Evolutionary conservation across 116 monocot genomes (phyloP).

Genomic region (Cymodocea nodosa): DNA sequence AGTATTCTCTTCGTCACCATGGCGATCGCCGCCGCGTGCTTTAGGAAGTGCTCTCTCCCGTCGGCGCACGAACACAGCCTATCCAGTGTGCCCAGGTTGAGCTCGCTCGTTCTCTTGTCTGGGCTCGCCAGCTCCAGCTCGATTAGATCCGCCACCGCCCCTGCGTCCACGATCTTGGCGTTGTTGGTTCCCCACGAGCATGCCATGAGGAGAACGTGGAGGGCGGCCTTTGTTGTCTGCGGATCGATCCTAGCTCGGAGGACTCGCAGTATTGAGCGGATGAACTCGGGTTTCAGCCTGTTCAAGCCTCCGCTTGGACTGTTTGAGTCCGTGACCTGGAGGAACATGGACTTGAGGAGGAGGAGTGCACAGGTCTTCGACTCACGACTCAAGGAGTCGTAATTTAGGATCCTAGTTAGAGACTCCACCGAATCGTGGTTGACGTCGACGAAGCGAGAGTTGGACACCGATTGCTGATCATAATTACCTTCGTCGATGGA

Average conservation of each 20-base stretch:
- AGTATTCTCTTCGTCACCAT: constrained; percentile 37
- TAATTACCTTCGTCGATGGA: too few relatives aligned
- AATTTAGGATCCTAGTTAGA: too few relatives aligned
- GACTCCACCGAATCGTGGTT: too few relatives aligned
- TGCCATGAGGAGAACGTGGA: constrained; percentile 19
- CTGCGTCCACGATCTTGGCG: constrained; percentile 31
- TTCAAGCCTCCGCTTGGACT: neutral
- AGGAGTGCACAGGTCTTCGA: neutral
- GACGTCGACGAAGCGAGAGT: too few relatives aligned
- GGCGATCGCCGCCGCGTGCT: constrained; percentile 36
- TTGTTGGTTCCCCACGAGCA: constrained; percentile 35
- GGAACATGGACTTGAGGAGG: constrained; percentile 11
- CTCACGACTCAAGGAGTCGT: too few relatives aligned
- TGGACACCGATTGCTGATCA: too few relatives aligned
- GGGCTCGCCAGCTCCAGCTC: constrained; percentile 23
- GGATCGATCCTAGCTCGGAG: constrained; percentile 10
- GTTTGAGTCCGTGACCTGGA: constrained; percentile 3
- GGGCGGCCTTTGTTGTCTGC: constrained; percentile 14
- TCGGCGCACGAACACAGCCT: constrained; percentile 34
- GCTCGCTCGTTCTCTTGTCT: constrained; percentile 34
- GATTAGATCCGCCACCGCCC: constrained; percentile 32
- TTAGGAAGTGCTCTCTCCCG: constrained; percentile 30
- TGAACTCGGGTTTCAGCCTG: constrained; percentile 23
- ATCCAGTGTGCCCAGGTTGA: constrained; percentile 20
- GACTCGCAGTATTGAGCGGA: constrained; percentile 8